These are phyloP conservation scores for Ligustrum vulgare DNA, from an alignment of 257 asterid species.

Conservation along the genomic window DNA sequence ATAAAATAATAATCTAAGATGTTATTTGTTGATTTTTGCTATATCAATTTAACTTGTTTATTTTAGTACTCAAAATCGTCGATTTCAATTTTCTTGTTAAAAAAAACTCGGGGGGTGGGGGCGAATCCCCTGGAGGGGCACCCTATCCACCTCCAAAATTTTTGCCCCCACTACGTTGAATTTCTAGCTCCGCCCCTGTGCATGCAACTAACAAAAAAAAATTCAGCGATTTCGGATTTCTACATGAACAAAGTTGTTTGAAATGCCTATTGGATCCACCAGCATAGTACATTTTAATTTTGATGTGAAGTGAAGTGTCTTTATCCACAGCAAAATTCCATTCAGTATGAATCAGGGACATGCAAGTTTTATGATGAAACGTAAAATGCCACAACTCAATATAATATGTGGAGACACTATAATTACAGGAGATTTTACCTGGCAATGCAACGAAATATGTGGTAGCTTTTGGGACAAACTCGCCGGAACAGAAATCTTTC, in stretches of 20 bases:
- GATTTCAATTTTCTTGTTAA: too few relatives aligned
- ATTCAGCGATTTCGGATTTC: not conserved
- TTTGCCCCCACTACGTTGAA: too few relatives aligned
- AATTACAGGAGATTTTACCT: conserved; percentile 46
- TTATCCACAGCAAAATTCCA: not conserved
- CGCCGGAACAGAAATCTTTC: conserved; percentile 93
- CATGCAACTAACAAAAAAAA: too few relatives aligned
- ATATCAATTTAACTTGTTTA: too few relatives aligned
- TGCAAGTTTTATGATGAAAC: conserved; percentile 22
- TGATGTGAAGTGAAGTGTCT: not conserved
- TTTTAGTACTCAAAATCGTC: too few relatives aligned
- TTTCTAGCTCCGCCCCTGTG: too few relatives aligned
- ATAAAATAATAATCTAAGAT: too few relatives aligned
- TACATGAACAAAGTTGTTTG: conserved; percentile 3
- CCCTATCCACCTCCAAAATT: too few relatives aligned
- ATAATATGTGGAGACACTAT: not conserved
- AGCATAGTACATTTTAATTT: not conserved
- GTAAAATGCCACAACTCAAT: not conserved
- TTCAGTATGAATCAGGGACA: conserved; percentile 14
- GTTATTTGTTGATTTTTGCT: too few relatives aligned
- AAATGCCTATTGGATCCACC: not conserved
- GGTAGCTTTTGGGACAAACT: conserved; percentile 81
- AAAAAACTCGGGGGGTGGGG: too few relatives aligned
- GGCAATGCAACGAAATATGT: conserved; percentile 96
- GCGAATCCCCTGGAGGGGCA: too few relatives aligned